These are phyloP conservation scores for Mucor racemosus DNA, from an alignment of 371 early-diverging fungal species.

Conservation along the genomic window DNA sequence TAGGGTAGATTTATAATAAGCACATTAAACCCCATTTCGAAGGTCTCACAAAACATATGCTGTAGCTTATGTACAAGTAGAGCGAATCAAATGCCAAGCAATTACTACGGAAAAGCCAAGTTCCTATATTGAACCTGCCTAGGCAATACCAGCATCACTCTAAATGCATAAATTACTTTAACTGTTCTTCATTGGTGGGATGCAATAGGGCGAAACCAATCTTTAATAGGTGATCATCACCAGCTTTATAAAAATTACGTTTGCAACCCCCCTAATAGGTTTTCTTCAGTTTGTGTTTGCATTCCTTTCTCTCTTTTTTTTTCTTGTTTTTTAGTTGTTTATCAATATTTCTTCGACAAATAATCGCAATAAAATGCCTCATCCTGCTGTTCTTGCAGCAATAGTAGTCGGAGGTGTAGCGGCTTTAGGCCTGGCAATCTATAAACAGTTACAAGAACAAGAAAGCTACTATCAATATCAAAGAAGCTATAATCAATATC, in stretches of 20 bases:
- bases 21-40: no score
- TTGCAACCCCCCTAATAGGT: not conserved
- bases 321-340: not conserved
- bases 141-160: not conserved
- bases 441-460: slow-evolving; percentile 8
- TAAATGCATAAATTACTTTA: not conserved
- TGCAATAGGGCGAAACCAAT: not conserved
- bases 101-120: not conserved
- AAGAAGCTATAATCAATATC: not conserved
- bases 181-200: not conserved
- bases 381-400: slow-evolving; percentile 15
- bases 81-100: slow-evolving; percentile 3
- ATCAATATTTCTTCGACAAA: not conserved
- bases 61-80: not conserved
- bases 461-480: slow-evolving; percentile 9
- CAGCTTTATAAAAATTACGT: not conserved
- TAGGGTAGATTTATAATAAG: no score
- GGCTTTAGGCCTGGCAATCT: slow-evolving; percentile 5
- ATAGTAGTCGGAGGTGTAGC: not conserved
- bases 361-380: not conserved
- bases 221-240: not conserved
- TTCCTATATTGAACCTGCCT: not conserved
- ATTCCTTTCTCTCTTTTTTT: slow-evolving; percentile 10
- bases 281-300: not conserved
- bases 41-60: no score